Conservation (phyloP, 805 yeast genomes). For the Naumovozyma castellii region DNA sequence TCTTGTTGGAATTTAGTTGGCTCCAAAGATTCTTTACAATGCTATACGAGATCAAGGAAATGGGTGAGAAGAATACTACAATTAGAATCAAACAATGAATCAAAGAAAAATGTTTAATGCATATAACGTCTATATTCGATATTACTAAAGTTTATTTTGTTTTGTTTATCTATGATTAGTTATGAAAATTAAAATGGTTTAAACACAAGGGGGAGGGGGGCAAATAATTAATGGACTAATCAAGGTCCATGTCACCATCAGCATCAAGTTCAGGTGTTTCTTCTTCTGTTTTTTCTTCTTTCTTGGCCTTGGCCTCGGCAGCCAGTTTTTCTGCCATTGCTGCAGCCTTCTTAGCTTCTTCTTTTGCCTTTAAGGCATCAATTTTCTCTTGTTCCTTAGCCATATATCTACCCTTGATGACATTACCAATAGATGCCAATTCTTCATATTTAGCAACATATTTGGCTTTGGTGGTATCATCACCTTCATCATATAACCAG, state of each 20-base stretch:
- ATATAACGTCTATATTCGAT: not conserved
- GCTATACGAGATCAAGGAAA: conserved; percentile 21
- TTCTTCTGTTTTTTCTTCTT: conserved; percentile 11
- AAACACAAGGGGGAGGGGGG: too few species aligned
- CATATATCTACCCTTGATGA: conserved; percentile 89
- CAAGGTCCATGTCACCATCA: conserved; percentile 35
- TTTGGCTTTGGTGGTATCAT: conserved; percentile 90
- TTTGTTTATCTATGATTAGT: not conserved
- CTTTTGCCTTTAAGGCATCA: conserved; percentile 76
- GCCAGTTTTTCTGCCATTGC: conserved; percentile 77
- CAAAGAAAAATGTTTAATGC: too few species aligned
- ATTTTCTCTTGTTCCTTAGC: conserved; percentile 93
- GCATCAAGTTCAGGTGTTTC: conserved; percentile 37
- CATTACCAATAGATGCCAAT: conserved; percentile 86
- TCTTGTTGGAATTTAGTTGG: conserved; percentile 23
- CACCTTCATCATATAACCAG: conserved; percentile 97
- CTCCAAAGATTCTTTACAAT: conserved; percentile 15
- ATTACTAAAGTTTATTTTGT: not conserved
- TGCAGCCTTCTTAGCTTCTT: conserved; percentile 77
- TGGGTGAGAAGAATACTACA: conserved; percentile 18
- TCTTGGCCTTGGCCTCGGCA: conserved; percentile 59
- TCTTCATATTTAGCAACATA: conserved; percentile 98
- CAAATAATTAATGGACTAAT: too few species aligned
- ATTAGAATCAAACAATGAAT: not conserved
- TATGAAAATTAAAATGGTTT: not conserved